These are phyloP conservation scores for Lactuca sativa DNA, from an alignment of 129 eudicot genomes.

Conservation along the genomic window DNA sequence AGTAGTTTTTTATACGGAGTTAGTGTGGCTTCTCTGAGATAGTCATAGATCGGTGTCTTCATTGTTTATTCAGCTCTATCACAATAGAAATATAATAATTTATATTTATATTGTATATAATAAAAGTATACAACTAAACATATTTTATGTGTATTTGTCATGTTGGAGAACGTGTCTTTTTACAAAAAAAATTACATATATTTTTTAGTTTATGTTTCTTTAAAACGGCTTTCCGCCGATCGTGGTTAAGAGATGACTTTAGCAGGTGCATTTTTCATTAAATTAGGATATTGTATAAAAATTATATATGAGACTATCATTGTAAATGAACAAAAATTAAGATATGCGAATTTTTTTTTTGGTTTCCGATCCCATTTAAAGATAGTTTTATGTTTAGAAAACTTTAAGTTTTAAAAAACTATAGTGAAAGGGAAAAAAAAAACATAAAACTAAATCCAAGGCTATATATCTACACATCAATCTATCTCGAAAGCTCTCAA, in stretches of 20 bases:
- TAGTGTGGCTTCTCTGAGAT: slow-evolving; percentile 2
- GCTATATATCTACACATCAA: no score
- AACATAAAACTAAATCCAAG: no score
- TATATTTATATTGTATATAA: no score
- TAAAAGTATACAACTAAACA: not conserved
- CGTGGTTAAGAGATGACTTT: not conserved
- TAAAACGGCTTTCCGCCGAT: no score
- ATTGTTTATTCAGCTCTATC: not conserved
- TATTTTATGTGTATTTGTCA: not conserved
- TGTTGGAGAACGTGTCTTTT: not conserved
- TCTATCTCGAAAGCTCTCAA: no score
- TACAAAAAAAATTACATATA: no score
- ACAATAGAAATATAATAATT: not conserved
- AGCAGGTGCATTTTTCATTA: not conserved
- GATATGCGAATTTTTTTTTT: not conserved
- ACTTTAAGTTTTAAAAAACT: no score
- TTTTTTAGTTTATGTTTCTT: no score
- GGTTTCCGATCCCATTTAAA: not conserved
- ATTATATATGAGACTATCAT: not conserved
- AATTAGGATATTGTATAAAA: not conserved
- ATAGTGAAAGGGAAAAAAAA: no score
- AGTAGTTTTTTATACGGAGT: slow-evolving; percentile 26
- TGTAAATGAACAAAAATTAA: no score
- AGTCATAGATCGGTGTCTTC: slow-evolving; percentile 1
- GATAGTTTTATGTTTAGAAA: not conserved